phyloP scores from a whole-genome alignment of 2,329 filamentous ascomycete species.

The Dactylellina haptotyla region DNA sequence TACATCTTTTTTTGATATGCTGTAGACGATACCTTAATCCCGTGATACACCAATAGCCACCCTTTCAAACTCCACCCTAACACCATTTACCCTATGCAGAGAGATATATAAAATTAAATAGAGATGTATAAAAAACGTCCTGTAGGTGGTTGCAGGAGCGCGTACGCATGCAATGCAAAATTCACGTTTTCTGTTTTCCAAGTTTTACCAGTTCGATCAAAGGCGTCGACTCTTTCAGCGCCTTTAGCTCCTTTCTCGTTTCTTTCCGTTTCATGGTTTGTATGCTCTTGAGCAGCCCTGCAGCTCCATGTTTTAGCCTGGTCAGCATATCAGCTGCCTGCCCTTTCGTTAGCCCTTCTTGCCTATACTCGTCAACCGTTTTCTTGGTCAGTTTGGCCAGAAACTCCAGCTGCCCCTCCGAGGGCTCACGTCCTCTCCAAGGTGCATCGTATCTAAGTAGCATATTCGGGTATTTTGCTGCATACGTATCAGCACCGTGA shows the following conservation, averaged over 20 bases:
- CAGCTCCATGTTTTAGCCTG: conserved; percentile 84
- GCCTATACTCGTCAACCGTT: conserved; percentile 63
- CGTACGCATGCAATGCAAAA: neutral
- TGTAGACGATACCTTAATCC: conserved; percentile 52
- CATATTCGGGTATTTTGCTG: conserved; percentile 71
- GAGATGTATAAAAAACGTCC: too few relatives aligned
- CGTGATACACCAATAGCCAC: conserved; percentile 27
- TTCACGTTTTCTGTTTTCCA: conserved; percentile 13
- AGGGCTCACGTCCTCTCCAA: conserved; percentile 77
- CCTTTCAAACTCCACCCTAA: conserved; percentile 2
- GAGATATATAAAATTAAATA: too few relatives aligned
- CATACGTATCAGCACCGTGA: conserved; percentile 77
- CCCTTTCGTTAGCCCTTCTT: conserved; percentile 71
- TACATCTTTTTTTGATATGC: conserved; percentile 22
- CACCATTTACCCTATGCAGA: neutral
- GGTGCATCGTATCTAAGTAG: conserved; percentile 73
- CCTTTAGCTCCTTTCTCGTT: conserved; percentile 59
- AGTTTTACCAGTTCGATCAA: conserved; percentile 28
- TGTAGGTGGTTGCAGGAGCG: too few relatives aligned
- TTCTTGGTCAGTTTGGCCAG: conserved; percentile 68
- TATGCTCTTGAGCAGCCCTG: conserved; percentile 70
- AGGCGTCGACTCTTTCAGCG: conserved; percentile 26
- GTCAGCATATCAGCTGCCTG: conserved; percentile 90
- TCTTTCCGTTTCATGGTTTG: conserved; percentile 67
- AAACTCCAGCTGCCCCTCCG: conserved; percentile 73